Conservation (phyloP, 1,284 basidiomycete genomes). For the Amylostereum chailletii region DNA sequence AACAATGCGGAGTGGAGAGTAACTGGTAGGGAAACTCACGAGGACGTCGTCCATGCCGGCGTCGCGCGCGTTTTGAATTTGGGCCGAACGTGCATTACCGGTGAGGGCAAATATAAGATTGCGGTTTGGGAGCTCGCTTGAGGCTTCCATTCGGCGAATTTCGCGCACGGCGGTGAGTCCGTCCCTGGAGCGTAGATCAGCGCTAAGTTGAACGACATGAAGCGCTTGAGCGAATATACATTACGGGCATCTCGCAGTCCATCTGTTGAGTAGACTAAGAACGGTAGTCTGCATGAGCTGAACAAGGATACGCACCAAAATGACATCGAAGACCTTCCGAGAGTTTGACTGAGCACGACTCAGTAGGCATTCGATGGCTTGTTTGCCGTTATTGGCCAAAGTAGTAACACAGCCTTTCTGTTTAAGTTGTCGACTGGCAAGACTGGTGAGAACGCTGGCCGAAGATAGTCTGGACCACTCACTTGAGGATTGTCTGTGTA, state of each 20-base stretch:
- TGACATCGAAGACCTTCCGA: not conserved
- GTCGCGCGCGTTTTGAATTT: not conserved
- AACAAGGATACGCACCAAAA: not conserved
- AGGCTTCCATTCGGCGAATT: not conserved
- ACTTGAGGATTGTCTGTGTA: not conserved
- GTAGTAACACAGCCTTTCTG: not conserved
- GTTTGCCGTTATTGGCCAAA: not conserved
- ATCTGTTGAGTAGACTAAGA: not conserved
- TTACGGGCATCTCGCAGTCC: constrained; percentile 1
- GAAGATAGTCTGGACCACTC: not conserved
- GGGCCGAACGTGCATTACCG: not conserved
- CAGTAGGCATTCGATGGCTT: not conserved
- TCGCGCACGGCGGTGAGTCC: not conserved
- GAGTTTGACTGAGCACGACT: not conserved
- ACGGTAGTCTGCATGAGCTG: not conserved
- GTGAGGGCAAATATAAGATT: not conserved
- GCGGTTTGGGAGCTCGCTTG: not conserved
- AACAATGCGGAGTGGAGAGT: not conserved
- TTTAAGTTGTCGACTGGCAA: not conserved
- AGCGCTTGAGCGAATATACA: not conserved
- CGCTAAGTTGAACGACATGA: not conserved
- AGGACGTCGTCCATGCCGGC: not conserved
- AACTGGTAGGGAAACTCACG: not conserved
- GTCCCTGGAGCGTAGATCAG: not conserved
- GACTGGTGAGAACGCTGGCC: not conserved